phyloP scores from a whole-genome alignment of 352 stramenopile genomes.

The Plasmopara viticola region DNA sequence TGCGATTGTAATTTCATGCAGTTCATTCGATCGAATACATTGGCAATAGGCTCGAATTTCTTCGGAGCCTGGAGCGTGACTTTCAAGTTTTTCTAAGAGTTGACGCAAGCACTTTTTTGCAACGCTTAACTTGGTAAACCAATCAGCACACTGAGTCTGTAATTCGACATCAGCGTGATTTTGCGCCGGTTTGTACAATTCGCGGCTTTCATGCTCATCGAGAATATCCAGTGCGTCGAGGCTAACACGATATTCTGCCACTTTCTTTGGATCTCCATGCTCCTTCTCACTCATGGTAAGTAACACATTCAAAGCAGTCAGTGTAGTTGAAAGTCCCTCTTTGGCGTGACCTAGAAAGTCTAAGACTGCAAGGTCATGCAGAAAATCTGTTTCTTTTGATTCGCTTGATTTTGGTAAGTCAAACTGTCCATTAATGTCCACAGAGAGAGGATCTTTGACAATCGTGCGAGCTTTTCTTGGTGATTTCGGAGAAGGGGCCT shows the following conservation, averaged over 20 bases:
- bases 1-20: conserved; percentile 21
- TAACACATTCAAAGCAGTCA: conserved; percentile 72
- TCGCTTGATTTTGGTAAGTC: conserved; percentile 1
- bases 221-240: conserved; percentile 65
- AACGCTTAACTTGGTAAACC: conserved; percentile 42
- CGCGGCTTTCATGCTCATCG: conserved; percentile 51
- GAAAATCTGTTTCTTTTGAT: conserved; percentile 45
- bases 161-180: conserved; percentile 27
- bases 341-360: conserved; percentile 70
- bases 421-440: neutral
- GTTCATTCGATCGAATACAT: conserved; percentile 34
- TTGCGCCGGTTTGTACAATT: conserved; percentile 36
- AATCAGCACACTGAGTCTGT: conserved; percentile 28
- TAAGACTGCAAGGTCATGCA: conserved; percentile 53
- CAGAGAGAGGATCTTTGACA: conserved; percentile 17
- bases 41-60: conserved; percentile 47
- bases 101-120: conserved; percentile 59
- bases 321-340: conserved; percentile 68
- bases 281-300: conserved; percentile 64
- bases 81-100: conserved; percentile 49
- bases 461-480: conserved; percentile 19
- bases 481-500: conserved; percentile 16
- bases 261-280: conserved; percentile 42
- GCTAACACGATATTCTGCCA: conserved; percentile 55
- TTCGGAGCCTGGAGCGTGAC: conserved; percentile 35